Conservation (phyloP, 805 yeast genomes). For the Monosporozyma yasuniensis region DNA sequence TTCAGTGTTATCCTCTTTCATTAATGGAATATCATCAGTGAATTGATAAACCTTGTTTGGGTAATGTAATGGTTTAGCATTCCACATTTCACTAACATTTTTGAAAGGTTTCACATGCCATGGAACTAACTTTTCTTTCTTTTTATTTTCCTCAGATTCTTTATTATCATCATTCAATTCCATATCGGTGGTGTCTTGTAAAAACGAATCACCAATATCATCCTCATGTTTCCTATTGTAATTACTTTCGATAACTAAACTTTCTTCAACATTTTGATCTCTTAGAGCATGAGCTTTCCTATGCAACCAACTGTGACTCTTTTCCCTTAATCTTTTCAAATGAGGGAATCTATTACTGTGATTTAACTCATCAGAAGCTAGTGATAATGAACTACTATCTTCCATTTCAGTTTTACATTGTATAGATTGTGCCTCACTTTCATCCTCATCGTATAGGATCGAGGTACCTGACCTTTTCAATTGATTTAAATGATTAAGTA, state of each 20-base stretch:
- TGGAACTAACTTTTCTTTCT: slow-evolving; percentile 5
- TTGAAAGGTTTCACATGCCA: slow-evolving; percentile 16
- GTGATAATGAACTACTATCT: background rate
- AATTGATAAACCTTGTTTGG: slow-evolving; percentile 31
- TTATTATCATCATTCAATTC: background rate
- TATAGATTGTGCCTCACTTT: background rate
- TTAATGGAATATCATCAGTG: slow-evolving; percentile 43
- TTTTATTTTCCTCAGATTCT: background rate
- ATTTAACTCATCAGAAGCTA: background rate
- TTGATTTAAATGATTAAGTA: slow-evolving; percentile 27
- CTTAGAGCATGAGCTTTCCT: background rate
- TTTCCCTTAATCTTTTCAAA: slow-evolving; percentile 6
- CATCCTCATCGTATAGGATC: slow-evolving; percentile 3
- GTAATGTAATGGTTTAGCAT: slow-evolving; percentile 56
- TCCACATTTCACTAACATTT: slow-evolving; percentile 39
- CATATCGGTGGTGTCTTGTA: background rate
- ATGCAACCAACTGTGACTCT: slow-evolving; percentile 7
- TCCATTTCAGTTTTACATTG: background rate
- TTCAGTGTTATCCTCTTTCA: slow-evolving; percentile 35
- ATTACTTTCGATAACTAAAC: slow-evolving; percentile 6
- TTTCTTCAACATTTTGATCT: slow-evolving; percentile 8
- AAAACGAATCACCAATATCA: background rate
- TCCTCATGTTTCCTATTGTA: background rate
- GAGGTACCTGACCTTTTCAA: slow-evolving; percentile 7
- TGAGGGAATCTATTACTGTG: background rate